These are phyloP conservation scores for Nakazawaea peltata DNA, from an alignment of 805 yeast genomes.

Conservation along the genomic window DNA sequence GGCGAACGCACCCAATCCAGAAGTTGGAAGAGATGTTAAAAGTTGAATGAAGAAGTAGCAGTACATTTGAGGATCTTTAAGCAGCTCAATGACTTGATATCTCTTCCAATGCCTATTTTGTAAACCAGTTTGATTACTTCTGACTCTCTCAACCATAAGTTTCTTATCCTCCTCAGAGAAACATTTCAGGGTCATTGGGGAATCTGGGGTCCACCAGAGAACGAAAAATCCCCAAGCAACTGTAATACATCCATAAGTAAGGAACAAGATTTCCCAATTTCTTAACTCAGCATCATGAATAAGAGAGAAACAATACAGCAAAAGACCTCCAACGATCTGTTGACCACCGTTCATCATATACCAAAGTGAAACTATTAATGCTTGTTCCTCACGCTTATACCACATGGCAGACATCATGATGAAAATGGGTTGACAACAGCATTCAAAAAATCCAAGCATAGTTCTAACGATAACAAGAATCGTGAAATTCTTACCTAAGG, in stretches of 20 bases:
- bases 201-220: conserved; percentile 37
- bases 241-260: conserved; percentile 47
- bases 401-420: conserved; percentile 44
- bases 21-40: conserved; percentile 19
- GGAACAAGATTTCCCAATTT: conserved; percentile 43
- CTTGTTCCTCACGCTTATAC: conserved; percentile 39
- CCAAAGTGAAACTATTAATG: conserved; percentile 18
- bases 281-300: conserved; percentile 18
- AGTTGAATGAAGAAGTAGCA: conserved; percentile 18
- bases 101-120: conserved; percentile 34
- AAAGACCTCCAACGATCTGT: conserved; percentile 19
- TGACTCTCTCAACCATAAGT: conserved; percentile 33
- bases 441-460: conserved; percentile 41
- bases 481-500: conserved; percentile 32
- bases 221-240: conserved; percentile 25
- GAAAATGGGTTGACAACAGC: conserved; percentile 46
- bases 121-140: conserved; percentile 28
- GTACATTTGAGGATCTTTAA: conserved; percentile 18
- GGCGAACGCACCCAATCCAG: conserved; percentile 24
- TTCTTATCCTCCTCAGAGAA: conserved; percentile 39
- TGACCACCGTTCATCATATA: conserved; percentile 33
- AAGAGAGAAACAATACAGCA: conserved; percentile 22
- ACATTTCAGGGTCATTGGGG: conserved; percentile 40
- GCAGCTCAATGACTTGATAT: conserved; percentile 31
- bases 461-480: conserved; percentile 37